phyloP scores from a whole-genome alignment of 345 rosid species.

The Salix dunnii region DNA sequence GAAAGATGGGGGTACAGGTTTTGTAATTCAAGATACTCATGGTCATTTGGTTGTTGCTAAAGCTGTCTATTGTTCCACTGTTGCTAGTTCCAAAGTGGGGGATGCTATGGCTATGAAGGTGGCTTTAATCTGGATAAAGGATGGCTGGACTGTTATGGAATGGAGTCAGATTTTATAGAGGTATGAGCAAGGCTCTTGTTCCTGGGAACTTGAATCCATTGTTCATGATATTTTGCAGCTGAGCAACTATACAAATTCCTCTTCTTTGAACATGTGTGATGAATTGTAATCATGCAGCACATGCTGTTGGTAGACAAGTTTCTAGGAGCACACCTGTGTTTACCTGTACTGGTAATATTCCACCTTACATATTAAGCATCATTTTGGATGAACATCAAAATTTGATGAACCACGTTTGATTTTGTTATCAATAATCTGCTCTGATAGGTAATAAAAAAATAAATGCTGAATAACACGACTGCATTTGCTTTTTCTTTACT shows the following conservation, averaged over 20 bases:
- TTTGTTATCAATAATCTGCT: background rate
- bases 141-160: too few relatives aligned
- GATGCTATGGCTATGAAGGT: too few relatives aligned
- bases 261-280: background rate
- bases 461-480: background rate
- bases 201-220: background rate
- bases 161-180: background rate
- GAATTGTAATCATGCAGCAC: background rate
- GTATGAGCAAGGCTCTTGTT: background rate
- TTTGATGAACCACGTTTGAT: background rate
- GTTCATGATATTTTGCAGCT: background rate
- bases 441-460: background rate
- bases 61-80: background rate
- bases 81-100: background rate
- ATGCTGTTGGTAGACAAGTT: background rate
- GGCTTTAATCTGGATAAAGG: background rate
- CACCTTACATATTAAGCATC: background rate
- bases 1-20: background rate
- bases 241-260: background rate
- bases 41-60: background rate
- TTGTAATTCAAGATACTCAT: background rate
- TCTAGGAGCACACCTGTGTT: background rate
- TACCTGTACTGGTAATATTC: background rate
- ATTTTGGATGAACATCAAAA: background rate
- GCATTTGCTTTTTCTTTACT: background rate